Percentiles rank a stretch among this genome's conserved stretches.
Conservation (phyloP, 306 rosid species). For the Trichosanthes truncata region DNA sequence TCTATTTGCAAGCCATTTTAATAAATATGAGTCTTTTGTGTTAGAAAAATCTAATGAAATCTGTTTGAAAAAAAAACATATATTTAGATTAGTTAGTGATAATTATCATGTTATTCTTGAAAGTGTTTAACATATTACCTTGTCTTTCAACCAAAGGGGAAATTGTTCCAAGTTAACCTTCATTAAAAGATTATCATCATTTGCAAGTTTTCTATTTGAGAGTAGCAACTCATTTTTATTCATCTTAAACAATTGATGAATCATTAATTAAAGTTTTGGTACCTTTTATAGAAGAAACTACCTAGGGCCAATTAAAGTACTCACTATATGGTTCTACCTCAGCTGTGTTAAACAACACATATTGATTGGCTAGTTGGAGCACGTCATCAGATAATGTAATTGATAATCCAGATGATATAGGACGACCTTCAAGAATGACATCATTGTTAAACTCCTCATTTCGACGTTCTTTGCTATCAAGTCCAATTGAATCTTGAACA, state of each 20-base stretch:
- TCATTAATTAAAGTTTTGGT: too few species aligned
- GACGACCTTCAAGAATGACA: too few species aligned
- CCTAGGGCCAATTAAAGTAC: not conserved
- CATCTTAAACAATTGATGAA: not conserved
- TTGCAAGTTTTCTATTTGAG: not conserved
- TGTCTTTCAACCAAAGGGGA: not conserved
- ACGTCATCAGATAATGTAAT: too few species aligned
- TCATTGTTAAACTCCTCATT: too few species aligned
- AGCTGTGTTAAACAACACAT: not conserved
- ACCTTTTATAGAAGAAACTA: too few species aligned
- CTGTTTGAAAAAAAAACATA: too few species aligned
- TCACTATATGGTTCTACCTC: not conserved
- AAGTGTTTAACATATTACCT: not conserved
- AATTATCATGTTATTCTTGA: too few species aligned
- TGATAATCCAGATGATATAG: too few species aligned
- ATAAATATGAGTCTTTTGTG: too few species aligned
- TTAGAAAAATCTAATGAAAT: too few species aligned
- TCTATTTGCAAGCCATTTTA: too few species aligned
- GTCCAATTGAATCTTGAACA: not conserved
- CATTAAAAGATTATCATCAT: not conserved
- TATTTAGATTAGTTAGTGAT: not conserved
- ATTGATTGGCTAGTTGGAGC: too few species aligned
- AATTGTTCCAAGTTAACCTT: not conserved
- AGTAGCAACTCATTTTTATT: not conserved
- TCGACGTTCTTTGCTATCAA: not conserved